These are phyloP conservation scores for Mucor circinelloides DNA, from an alignment of 371 early-diverging fungal genomes.

Conservation along the genomic window DNA sequence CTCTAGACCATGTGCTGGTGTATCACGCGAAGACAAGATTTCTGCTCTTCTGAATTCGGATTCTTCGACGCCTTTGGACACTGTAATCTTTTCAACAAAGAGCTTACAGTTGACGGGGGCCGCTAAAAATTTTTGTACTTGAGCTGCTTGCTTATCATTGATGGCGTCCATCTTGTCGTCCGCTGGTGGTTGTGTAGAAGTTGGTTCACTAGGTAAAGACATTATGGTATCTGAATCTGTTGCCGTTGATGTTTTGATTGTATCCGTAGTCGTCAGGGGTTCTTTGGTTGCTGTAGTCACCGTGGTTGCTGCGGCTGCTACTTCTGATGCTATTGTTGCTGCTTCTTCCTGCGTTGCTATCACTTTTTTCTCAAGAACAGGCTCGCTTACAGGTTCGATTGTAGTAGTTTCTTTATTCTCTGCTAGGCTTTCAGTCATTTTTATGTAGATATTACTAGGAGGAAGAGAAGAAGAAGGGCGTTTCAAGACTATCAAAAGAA, in stretches of 20 bases:
- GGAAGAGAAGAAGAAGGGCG: background rate
- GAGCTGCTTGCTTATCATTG: constrained; percentile 2
- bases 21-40: constrained; percentile 82
- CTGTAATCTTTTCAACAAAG: constrained; percentile 66
- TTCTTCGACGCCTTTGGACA: constrained; percentile 33
- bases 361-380: background rate
- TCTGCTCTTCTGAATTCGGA: constrained; percentile 88
- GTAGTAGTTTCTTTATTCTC: background rate
- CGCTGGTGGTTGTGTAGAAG: background rate
- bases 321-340: background rate
- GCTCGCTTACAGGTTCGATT: background rate
- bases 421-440: background rate
- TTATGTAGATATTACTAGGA: background rate
- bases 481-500: background rate
- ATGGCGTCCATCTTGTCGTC: background rate
- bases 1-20: constrained; percentile 56
- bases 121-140: constrained; percentile 32
- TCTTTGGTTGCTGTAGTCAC: no score
- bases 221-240: background rate
- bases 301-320: no score
- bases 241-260: background rate
- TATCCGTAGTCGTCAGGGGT: no score
- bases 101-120: constrained; percentile 66
- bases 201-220: background rate
- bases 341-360: background rate